phyloP scores from a whole-genome alignment of 192 early-diverging fungal species.

The Umbelopsis vinacea region DNA sequence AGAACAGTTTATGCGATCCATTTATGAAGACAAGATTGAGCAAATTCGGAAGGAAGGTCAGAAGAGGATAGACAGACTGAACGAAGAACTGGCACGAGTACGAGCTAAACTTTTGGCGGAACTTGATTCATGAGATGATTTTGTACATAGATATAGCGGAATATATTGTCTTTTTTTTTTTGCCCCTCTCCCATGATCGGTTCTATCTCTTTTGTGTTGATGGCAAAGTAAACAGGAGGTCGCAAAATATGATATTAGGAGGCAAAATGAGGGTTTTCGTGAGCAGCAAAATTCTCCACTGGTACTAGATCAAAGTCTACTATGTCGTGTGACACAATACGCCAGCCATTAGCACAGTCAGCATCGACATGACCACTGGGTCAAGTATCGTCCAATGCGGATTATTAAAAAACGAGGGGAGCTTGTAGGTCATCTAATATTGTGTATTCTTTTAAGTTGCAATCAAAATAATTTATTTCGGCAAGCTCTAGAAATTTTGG shows the following conservation, averaged over 20 bases:
- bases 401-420: not conserved
- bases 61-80: conserved; percentile 16
- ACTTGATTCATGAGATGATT: conserved; percentile 9
- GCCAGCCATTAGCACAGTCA: too few species aligned
- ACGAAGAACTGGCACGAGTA: conserved; percentile 1
- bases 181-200: not conserved
- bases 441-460: not conserved
- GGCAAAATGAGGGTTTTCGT: too few species aligned
- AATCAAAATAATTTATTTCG: not conserved
- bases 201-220: too few species aligned
- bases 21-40: conserved; percentile 19
- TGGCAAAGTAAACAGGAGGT: too few species aligned
- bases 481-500: too few species aligned
- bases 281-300: too few species aligned
- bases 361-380: too few species aligned
- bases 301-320: too few species aligned
- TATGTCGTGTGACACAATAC: too few species aligned
- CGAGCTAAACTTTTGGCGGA: conserved; percentile 15
- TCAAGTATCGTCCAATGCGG: too few species aligned
- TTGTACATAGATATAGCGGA: conserved; percentile 1
- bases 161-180: not conserved
- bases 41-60: conserved; percentile 17
- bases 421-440: not conserved
- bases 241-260: too few species aligned
- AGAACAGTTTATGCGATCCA: conserved; percentile 19